These are phyloP conservation scores for Houttuynia cordata DNA, from an alignment of 164 flowering plant species.

Conservation along the genomic window DNA sequence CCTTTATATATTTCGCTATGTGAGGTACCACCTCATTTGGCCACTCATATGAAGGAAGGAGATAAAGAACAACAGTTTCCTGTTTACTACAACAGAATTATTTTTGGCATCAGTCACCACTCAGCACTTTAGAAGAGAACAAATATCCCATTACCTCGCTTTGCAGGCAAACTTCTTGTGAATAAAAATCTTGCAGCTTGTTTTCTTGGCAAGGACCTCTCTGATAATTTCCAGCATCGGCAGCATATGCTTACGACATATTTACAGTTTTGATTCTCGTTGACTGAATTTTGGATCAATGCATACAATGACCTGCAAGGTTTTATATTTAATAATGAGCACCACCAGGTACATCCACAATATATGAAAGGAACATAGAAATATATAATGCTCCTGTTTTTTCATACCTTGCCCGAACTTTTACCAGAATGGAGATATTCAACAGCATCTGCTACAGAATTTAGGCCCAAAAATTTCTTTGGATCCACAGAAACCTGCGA, in stretches of 20 bases:
- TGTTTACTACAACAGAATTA: too few species aligned
- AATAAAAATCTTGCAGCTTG: not conserved
- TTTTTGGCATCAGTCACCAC: too few species aligned
- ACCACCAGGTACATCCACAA: not conserved
- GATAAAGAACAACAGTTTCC: too few species aligned
- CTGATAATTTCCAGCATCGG: not conserved
- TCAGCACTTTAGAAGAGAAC: too few species aligned
- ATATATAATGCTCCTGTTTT: not conserved
- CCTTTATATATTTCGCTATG: too few species aligned
- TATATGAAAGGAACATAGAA: not conserved
- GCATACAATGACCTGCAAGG: conserved; percentile 80
- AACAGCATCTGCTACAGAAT: conserved; percentile 87
- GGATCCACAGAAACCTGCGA: conserved; percentile 69
- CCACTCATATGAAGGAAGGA: too few species aligned
- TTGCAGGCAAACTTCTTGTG: not conserved
- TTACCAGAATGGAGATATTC: conserved; percentile 96
- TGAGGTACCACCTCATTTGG: too few species aligned
- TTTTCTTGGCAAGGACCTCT: not conserved
- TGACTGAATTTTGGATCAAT: conserved; percentile 55
- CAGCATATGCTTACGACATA: not conserved
- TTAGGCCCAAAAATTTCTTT: conserved; percentile 56
- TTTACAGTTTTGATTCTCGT: conserved; percentile 50
- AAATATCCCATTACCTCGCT: too few species aligned
- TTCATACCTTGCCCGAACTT: conserved; percentile 85
- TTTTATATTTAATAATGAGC: not conserved